Base-by-base conservation (phyloP, 371 early-diverging fungal species). In the Chytridiales sp. region DNA sequence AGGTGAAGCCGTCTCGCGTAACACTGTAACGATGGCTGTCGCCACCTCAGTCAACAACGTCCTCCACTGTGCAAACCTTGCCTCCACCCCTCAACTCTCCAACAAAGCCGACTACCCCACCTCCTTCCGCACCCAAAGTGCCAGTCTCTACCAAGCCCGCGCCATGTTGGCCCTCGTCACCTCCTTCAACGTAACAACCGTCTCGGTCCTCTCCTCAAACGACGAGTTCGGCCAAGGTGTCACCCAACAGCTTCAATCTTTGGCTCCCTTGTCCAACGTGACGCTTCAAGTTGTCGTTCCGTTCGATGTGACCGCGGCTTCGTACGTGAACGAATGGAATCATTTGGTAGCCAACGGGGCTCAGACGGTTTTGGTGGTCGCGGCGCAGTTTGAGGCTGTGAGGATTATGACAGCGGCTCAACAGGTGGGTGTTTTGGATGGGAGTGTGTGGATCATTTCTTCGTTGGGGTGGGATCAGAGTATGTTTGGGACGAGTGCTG, bases 161-260 rank as follows among this genome's bases (percentile, higher is more conserved):
- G 39, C 11, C 6, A 54, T 54, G 54, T 21, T 54, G 11, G 15
- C 54, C 29, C 54, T 54, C 15, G 27, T 29, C 13, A 38, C 13
- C 27, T 26, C 5, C 22, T 54, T 40, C 41, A 54, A 54, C 30
- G 41, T 34, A 29, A 54, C 54, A 6, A 26, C 4, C 30, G 35
- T 54, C 17, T 6, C 19, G 8, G 24, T 41, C 19, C 24, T 54
- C 22, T 5, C 27, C 24, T 54, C 54, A 17, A 21, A 30, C 41
- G 54, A 54, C 41, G 54, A 52, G 26, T 56, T 56, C 27, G 57
- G 57, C 22, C 19, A n/a, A 26, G 57, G 57, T 15, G 8, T 56
- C 3, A 56, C 47, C 21, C 57, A 56, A 26, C 22, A 9, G 8
- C 57, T 56, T 3, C 57, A 56, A 46, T 6, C 27, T 4, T 22